Base-by-base conservation (phyloP, 768 basidiomycete genomes). In the Flagelloscypha sp. region DNA sequence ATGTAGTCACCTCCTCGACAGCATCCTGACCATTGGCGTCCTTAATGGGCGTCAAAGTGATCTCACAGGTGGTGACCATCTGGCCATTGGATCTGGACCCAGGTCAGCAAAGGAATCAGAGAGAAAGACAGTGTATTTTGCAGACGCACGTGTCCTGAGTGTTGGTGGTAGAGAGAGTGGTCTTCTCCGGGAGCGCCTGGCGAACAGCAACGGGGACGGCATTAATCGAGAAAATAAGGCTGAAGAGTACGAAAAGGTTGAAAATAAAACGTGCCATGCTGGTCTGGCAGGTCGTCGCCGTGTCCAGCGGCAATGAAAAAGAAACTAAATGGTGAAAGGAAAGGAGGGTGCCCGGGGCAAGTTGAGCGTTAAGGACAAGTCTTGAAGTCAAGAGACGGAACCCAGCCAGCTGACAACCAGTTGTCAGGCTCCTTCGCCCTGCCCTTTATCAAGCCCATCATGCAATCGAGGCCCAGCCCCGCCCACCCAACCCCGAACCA, bases 11-110 rank as follows among this genome's bases (percentile, higher is more conserved):
- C 45, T 79, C 68, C 46, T 65, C 57, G 15, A 79, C 61, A 10
- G 64, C 65, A 27, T 59, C 57, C n/a, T 66, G 46, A 12, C 76
- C 78, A 44, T 66, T 57, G 3, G 54, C 49, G 44, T 66, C 70
- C 33, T 61, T 68, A 28, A 70, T 62, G 5, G 74, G 77, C 4
- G 70, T 76, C 30, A 80, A 61, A 7, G 71, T 70, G 31, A 76
- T 57, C 7, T 67, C 60, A 50, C 80, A 83, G n/a, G 66, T 75
- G 58, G 76, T 63, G 27, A 62, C 71, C 53, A 76, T 57, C 19
- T 55, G 52, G 12, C 79, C 78, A 37, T 64, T 58, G 29, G 63
- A 38, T 35, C 76, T 78, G 41, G n/a, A 18, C n/a, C 17, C 27
- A 36, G 21, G 13, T 18, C 48, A 33, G 46, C 36, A 46, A 33